Evolutionary conservation across 2,329 filamentous ascomycete species (phyloP).

Genomic region (Chaetomium globosum): DNA sequence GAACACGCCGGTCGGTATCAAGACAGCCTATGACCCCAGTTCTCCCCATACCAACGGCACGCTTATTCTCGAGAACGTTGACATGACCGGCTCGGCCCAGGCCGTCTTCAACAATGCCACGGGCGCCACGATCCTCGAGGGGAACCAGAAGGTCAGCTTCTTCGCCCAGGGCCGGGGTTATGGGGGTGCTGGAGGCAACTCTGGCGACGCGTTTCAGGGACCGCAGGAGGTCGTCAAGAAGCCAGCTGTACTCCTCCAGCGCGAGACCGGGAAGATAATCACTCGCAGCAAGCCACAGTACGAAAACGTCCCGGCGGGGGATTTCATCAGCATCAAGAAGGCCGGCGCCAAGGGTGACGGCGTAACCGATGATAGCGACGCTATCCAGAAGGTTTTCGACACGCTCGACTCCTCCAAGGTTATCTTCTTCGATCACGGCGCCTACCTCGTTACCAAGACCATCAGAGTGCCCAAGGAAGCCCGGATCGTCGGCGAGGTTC

Average conservation of each 20-base stretch:
- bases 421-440: slow-evolving; percentile 75
- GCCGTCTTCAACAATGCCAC: slow-evolving; percentile 66
- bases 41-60: slow-evolving; percentile 74
- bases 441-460: slow-evolving; percentile 71
- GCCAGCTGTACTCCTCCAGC: slow-evolving; percentile 66
- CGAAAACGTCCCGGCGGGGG: slow-evolving; percentile 62
- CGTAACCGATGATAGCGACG: slow-evolving; percentile 79
- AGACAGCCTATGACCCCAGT: slow-evolving; percentile 68
- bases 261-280: slow-evolving; percentile 67
- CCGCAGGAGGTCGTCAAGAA: slow-evolving; percentile 60
- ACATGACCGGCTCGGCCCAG: slow-evolving; percentile 70
- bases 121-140: slow-evolving; percentile 63
- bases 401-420: slow-evolving; percentile 64
- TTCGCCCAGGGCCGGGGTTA: slow-evolving; percentile 84
- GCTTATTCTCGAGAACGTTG: slow-evolving; percentile 85
- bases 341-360: slow-evolving; percentile 88
- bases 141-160: slow-evolving; percentile 67
- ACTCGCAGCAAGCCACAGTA: slow-evolving; percentile 91
- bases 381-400: slow-evolving; percentile 78
- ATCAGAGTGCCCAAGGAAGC: slow-evolving; percentile 75
- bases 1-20: slow-evolving; percentile 75
- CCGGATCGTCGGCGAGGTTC: slow-evolving; percentile 88
- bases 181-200: slow-evolving; percentile 48
- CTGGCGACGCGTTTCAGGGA: slow-evolving; percentile 61
- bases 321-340: slow-evolving; percentile 81